phyloP scores from a whole-genome alignment of 2,329 filamentous ascomycete species.

The Ophiocordyceps unilateralis region DNA sequence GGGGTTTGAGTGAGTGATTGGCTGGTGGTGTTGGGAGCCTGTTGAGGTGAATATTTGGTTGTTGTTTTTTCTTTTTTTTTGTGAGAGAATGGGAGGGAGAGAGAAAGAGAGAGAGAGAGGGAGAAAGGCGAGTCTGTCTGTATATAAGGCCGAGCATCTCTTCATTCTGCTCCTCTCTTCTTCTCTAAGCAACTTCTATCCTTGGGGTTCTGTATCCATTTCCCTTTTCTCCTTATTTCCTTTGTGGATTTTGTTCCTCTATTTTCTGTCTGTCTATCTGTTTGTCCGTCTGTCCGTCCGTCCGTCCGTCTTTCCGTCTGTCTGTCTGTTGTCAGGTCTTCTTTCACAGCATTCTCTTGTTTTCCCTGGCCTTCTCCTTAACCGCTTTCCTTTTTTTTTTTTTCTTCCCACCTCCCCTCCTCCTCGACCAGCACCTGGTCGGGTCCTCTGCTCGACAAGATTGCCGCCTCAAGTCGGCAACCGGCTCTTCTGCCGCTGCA shows the following conservation, averaged over 20 bases:
- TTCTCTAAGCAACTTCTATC: background rate
- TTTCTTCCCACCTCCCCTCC: constrained; percentile 8
- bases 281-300: background rate
- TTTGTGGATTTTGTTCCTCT: constrained; percentile 9
- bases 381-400: constrained; percentile 6
- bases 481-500: constrained; percentile 19
- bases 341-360: constrained; percentile 5
- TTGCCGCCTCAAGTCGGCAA: constrained; percentile 14
- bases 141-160: constrained; percentile 2
- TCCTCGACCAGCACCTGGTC: constrained; percentile 1
- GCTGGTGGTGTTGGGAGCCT: background rate
- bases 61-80: too few relatives aligned
- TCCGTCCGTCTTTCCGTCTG: background rate
- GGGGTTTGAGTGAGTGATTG: too few relatives aligned
- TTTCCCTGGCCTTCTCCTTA: constrained; percentile 5
- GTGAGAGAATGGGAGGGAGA: too few relatives aligned
- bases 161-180: background rate
- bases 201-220: background rate
- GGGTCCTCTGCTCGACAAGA: constrained; percentile 8
- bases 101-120: too few relatives aligned
- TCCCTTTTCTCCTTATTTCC: constrained; percentile 2
- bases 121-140: too few relatives aligned
- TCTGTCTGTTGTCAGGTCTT: too few relatives aligned
- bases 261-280: constrained; percentile 6
- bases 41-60: too few relatives aligned